These are phyloP conservation scores for Mycena amicta DNA, from an alignment of 768 basidiomycete genomes.

Conservation along the genomic window DNA sequence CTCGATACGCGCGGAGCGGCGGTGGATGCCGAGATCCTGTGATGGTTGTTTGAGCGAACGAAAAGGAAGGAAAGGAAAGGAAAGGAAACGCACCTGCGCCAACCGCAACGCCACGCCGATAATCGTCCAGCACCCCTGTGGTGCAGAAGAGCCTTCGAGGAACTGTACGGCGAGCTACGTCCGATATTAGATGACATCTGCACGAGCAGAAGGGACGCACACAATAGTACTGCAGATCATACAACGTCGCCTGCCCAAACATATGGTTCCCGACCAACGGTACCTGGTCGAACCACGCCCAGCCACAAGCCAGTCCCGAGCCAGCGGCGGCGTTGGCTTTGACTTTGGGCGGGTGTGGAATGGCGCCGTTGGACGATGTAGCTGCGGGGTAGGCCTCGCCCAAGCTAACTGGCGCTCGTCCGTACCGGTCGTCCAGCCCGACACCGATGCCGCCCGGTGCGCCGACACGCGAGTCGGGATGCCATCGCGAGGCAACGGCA, in stretches of 20 bases:
- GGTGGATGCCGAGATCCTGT: conserved; percentile 20
- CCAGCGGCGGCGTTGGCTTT: not conserved
- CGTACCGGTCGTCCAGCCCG: not conserved
- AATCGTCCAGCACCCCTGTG: conserved; percentile 69
- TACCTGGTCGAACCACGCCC: conserved; percentile 15
- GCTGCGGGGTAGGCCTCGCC: too few species aligned
- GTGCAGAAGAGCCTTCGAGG: conserved; percentile 58
- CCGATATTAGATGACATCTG: not conserved
- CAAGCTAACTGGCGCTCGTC: not conserved
- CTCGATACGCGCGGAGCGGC: not conserved
- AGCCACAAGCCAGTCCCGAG: not conserved
- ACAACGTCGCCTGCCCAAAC: not conserved
- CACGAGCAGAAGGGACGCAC: not conserved
- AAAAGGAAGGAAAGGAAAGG: conserved; percentile 46
- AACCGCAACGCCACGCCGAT: conserved; percentile 46
- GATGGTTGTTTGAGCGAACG: conserved; percentile 45
- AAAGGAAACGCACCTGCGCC: conserved; percentile 12
- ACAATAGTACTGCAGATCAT: conserved; percentile 12
- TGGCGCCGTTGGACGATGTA: not conserved
- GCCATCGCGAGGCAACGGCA: conserved; percentile 64
- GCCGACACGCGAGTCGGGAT: conserved; percentile 56
- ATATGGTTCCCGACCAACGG: not conserved
- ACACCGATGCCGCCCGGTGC: not conserved
- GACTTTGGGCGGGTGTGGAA: not conserved
- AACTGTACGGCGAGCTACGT: conserved; percentile 55